phyloP scores from a whole-genome alignment of 2,329 filamentous ascomycete species.

The Fusarium buharicum region DNA sequence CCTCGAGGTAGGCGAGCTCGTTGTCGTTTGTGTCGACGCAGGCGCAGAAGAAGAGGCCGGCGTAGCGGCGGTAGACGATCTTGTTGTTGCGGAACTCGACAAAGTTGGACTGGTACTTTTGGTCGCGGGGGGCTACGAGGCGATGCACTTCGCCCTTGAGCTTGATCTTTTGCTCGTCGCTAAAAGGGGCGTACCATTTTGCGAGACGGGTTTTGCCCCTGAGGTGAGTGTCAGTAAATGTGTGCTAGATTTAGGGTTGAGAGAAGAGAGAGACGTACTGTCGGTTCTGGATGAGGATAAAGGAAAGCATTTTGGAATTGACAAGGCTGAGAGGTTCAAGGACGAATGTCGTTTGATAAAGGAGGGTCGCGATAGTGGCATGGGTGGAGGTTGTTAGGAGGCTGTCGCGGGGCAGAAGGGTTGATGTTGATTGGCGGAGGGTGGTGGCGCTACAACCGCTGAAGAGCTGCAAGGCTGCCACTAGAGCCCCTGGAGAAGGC shows the following conservation, averaged over 20 bases:
- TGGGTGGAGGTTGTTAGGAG: slow-evolving; percentile 32
- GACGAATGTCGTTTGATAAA: slow-evolving; percentile 9
- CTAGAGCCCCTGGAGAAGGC: slow-evolving; percentile 17
- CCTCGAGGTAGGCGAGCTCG: slow-evolving; percentile 95
- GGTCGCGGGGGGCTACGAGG: slow-evolving; percentile 95
- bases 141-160: slow-evolving; percentile 99
- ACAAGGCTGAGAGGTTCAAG: slow-evolving; percentile 8
- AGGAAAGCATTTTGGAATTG: slow-evolving; percentile 71
- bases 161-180: slow-evolving; percentile 98
- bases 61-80: slow-evolving; percentile 97
- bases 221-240: slow-evolving; percentile 12
- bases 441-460: slow-evolving; percentile 1
- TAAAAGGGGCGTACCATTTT: slow-evolving; percentile 99
- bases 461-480: slow-evolving; percentile 27
- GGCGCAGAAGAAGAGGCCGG: slow-evolving; percentile 98
- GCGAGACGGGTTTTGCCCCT: slow-evolving; percentile 98
- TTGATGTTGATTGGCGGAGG: slow-evolving; percentile 22
- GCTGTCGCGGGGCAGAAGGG: slow-evolving; percentile 33
- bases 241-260: background rate
- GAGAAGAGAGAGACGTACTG: slow-evolving; percentile 65
- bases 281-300: slow-evolving; percentile 89
- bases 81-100: slow-evolving; percentile 96
- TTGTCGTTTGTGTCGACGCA: slow-evolving; percentile 99
- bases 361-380: slow-evolving; percentile 25
- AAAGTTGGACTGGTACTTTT: slow-evolving; percentile 99